Percentiles rank a stretch among this genome's conserved stretches.
These are phyloP conservation scores for Fusarium annulatum DNA, from an alignment of 2,329 filamentous ascomycete genomes.

Conservation along the genomic window DNA sequence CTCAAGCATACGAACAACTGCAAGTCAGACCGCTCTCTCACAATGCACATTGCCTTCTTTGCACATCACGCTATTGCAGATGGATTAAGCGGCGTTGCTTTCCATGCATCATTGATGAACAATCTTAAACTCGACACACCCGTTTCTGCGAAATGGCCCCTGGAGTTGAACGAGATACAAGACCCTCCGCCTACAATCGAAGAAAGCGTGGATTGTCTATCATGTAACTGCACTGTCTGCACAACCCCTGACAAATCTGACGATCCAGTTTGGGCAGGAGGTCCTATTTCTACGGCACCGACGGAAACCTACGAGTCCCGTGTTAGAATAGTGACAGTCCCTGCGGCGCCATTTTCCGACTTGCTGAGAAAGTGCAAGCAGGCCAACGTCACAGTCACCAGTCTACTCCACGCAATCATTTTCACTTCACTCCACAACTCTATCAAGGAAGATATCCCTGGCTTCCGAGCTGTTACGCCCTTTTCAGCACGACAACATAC, in stretches of 20 bases:
- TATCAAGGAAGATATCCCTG: background rate
- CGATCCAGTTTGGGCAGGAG: slow-evolving; percentile 1
- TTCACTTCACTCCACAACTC: background rate
- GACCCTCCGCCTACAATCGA: background rate
- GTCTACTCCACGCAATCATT: slow-evolving; percentile 2
- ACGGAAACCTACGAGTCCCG: background rate
- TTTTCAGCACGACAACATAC: slow-evolving; percentile 8
- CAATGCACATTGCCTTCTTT: slow-evolving; percentile 8
- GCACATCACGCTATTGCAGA: slow-evolving; percentile 27
- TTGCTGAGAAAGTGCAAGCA: slow-evolving; percentile 3
- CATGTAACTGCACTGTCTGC: background rate
- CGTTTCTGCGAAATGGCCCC: background rate
- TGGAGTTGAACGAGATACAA: background rate
- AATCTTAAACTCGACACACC: background rate
- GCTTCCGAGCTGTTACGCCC: slow-evolving; percentile 1
- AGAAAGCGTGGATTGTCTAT: background rate
- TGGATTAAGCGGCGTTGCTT: slow-evolving; percentile 15
- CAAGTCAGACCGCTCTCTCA: rapidly evolving
- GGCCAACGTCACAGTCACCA: slow-evolving; percentile 3
- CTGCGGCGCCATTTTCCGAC: rapidly evolving
- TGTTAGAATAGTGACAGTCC: background rate
- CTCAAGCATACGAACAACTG: background rate
- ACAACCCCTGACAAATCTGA: background rate
- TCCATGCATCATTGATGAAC: slow-evolving; percentile 7
- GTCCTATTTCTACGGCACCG: background rate